These are phyloP conservation scores for Buxus sempervirens DNA, from an alignment of 164 flowering plant species.

Conservation along the genomic window DNA sequence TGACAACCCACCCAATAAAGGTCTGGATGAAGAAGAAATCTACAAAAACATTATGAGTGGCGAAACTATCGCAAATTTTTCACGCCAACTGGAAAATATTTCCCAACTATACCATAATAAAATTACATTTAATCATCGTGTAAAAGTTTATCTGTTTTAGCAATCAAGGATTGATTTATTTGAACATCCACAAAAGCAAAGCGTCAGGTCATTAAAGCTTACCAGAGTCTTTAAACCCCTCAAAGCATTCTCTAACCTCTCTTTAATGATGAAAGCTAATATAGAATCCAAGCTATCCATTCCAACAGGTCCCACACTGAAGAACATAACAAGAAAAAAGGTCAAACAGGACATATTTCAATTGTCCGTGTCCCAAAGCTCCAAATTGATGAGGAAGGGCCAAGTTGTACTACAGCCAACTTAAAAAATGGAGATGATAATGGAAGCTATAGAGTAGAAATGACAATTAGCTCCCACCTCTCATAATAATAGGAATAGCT, in stretches of 20 bases:
- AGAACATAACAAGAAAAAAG: slow-evolving; percentile 2
- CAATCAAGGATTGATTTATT: not conserved
- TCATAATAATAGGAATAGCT: too few relatives aligned
- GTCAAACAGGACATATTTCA: not conserved
- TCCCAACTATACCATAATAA: not conserved
- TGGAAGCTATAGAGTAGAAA: too few relatives aligned
- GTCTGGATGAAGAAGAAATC: not conserved
- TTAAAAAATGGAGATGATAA: too few relatives aligned
- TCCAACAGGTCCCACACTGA: slow-evolving; percentile 32
- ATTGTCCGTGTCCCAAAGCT: not conserved
- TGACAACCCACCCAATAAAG: not conserved
- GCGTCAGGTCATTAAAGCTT: slow-evolving; percentile 3
- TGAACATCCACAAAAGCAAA: not conserved
- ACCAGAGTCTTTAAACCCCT: slow-evolving; percentile 21
- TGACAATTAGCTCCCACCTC: too few relatives aligned
- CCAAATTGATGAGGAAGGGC: not conserved
- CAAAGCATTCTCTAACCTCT: slow-evolving; percentile 17
- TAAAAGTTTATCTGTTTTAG: not conserved
- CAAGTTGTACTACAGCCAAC: not conserved
- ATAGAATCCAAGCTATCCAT: slow-evolving; percentile 25
- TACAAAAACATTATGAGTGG: not conserved
- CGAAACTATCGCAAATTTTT: not conserved
- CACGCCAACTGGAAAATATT: too few relatives aligned
- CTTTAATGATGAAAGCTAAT: slow-evolving; percentile 16
- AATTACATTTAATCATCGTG: not conserved